phyloP scores from a whole-genome alignment of 202 grass and related monocot species.

The Elaeis oleifera region DNA sequence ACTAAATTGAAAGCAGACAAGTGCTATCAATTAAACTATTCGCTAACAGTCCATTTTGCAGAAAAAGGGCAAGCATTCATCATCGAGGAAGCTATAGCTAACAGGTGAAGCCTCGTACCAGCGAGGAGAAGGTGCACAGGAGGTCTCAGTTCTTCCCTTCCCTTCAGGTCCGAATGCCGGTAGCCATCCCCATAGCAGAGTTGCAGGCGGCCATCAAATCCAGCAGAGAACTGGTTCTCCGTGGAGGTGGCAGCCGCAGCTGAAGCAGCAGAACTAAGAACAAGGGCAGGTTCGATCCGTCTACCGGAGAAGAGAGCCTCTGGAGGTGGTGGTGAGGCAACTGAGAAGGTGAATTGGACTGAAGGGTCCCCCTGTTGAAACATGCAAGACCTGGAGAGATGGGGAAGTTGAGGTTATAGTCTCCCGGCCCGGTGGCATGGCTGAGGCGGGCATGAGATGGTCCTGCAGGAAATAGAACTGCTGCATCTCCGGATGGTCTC shows the following conservation, averaged over 20 bases:
- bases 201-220: slow-evolving; percentile 22
- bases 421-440: slow-evolving; percentile 9
- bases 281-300: slow-evolving; percentile 21
- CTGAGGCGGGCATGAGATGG: slow-evolving; percentile 15
- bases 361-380: slow-evolving; percentile 32
- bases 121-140: background rate
- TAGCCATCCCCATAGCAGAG: slow-evolving; percentile 25
- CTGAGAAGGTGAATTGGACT: slow-evolving; percentile 30
- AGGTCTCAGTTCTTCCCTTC: slow-evolving; percentile 19
- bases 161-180: slow-evolving; percentile 21
- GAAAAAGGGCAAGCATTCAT: too few relatives aligned
- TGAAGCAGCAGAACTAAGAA: slow-evolving; percentile 12
- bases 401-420: slow-evolving; percentile 34
- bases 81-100: background rate
- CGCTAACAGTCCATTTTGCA: too few relatives aligned
- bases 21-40: background rate
- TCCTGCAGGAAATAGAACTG: slow-evolving; percentile 28
- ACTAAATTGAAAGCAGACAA: background rate
- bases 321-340: slow-evolving; percentile 29
- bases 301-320: slow-evolving; percentile 24
- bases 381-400: slow-evolving; percentile 21
- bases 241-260: background rate
- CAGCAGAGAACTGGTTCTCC: slow-evolving; percentile 17
- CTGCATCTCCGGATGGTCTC: slow-evolving; percentile 31
- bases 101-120: background rate